phyloP scores from a whole-genome alignment of 2,329 filamentous ascomycete genomes.

The Alternaria ventricosa region DNA sequence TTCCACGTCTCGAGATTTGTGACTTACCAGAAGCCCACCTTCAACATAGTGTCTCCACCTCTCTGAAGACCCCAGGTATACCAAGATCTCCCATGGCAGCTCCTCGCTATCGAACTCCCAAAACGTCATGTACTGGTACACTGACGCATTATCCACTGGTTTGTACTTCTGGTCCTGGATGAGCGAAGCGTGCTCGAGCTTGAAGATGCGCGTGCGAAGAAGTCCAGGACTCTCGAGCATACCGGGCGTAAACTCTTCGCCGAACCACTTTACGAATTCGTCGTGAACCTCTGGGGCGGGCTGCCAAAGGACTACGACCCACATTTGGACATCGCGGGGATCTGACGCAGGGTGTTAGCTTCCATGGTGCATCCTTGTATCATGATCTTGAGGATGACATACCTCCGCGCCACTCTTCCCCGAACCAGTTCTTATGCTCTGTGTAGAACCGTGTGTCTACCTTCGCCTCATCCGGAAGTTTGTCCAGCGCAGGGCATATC shows the following conservation, averaged over 20 bases:
- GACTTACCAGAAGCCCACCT: constrained; percentile 11
- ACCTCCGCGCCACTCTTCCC: constrained; percentile 20
- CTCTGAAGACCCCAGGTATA: constrained; percentile 22
- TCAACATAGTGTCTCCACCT: constrained; percentile 22
- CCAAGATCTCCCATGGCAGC: constrained; percentile 22
- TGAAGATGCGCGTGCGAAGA: constrained; percentile 19
- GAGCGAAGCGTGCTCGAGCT: constrained; percentile 15
- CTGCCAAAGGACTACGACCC: constrained; percentile 20
- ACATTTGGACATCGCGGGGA: constrained; percentile 15
- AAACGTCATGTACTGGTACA: constrained; percentile 23
- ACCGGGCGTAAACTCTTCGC: constrained; percentile 15
- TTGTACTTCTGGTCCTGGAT: constrained; percentile 6
- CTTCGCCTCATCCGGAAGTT: constrained; percentile 10
- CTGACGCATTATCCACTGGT: neutral
- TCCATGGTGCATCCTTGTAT: neutral
- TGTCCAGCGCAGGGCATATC: constrained; percentile 2
- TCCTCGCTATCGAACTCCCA: constrained; percentile 25
- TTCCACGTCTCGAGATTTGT: too few relatives aligned
- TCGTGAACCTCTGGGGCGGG: constrained; percentile 11
- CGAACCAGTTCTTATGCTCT: constrained; percentile 12
- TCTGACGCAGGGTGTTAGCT: constrained; percentile 12
- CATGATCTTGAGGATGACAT: neutral
- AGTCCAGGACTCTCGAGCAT: constrained; percentile 23
- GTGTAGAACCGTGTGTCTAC: constrained; percentile 15
- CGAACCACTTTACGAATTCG: constrained; percentile 20